A percentile compares a stretch with the other conserved stretches of the same genome.
Evolutionary conservation across 2,329 filamentous ascomycete genomes (phyloP).

Genomic region (Macroventuria anomochaeta): DNA sequence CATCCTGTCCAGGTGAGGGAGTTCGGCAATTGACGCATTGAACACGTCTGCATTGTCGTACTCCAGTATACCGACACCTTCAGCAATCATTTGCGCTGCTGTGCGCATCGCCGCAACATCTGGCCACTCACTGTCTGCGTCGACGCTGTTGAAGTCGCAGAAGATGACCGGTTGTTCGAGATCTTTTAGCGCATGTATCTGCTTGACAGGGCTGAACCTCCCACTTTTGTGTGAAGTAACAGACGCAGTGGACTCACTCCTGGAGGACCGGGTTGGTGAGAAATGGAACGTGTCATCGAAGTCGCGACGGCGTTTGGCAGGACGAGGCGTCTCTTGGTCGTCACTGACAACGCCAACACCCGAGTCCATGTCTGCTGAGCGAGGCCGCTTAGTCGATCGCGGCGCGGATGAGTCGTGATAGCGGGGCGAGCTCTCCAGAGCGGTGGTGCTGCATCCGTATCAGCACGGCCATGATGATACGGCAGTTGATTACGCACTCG

Average conservation of each 20-base stretch:
- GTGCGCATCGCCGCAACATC: constrained; percentile 25
- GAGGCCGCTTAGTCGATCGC: background rate
- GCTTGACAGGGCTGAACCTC: constrained; percentile 2
- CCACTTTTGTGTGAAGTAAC: constrained; percentile 3
- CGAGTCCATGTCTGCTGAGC: background rate
- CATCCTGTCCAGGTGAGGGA: constrained; percentile 14
- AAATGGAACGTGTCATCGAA: background rate
- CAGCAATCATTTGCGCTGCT: constrained; percentile 22
- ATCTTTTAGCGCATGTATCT: constrained; percentile 5
- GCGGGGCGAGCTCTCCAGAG: background rate
- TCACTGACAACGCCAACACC: background rate
- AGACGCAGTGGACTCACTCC: background rate
- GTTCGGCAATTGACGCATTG: constrained; percentile 5
- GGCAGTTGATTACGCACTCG: background rate
- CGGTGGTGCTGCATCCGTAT: background rate
- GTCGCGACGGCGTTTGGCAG: background rate
- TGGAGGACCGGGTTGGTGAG: background rate
- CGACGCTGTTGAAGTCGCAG: constrained; percentile 2
- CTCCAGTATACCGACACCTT: constrained; percentile 24
- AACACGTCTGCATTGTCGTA: constrained; percentile 20
- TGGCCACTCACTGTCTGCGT: constrained; percentile 1
- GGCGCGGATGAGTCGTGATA: background rate
- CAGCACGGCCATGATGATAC: background rate
- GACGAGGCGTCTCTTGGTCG: background rate
- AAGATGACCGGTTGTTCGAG: constrained; percentile 4